Percentiles rank a stretch among this genome's conserved stretches.
These are phyloP conservation scores for Euphorbia schlechtendalii DNA, from an alignment of 441 rosid genomes.

Conservation along the genomic window DNA sequence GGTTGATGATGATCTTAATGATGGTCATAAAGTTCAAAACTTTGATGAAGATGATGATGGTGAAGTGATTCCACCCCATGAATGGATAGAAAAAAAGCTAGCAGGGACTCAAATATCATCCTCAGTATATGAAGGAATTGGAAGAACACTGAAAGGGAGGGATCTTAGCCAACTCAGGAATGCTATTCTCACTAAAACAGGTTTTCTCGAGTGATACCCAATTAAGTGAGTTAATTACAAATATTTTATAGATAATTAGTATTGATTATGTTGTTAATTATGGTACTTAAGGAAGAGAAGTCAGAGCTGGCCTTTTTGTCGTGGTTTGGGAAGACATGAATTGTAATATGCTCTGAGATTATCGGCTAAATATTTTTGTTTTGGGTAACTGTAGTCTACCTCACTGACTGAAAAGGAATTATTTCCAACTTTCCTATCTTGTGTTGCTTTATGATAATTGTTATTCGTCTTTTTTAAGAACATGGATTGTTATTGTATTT, in stretches of 20 bases:
- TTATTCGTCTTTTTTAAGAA: too few species aligned
- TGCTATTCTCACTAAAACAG: slow-evolving; percentile 84
- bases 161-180: slow-evolving; percentile 92
- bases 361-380: too few species aligned
- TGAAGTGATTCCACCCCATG: slow-evolving; percentile 87
- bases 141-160: slow-evolving; percentile 96
- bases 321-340: too few species aligned
- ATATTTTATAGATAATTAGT: slow-evolving; percentile 2
- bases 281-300: too few species aligned
- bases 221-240: background rate
- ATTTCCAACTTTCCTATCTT: too few species aligned
- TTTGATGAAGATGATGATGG: slow-evolving; percentile 31
- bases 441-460: too few species aligned
- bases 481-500: too few species aligned
- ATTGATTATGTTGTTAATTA: too few species aligned
- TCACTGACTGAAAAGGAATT: too few species aligned
- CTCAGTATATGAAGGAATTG: slow-evolving; percentile 88
- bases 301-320: too few species aligned
- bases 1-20: slow-evolving; percentile 6
- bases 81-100: slow-evolving; percentile 82
- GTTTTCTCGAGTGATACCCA: slow-evolving; percentile 62
- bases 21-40: slow-evolving; percentile 1
- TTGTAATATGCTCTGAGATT: too few species aligned
- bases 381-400: too few species aligned
- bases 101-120: slow-evolving; percentile 80